Base-by-base conservation (phyloP, 371 early-diverging fungal genomes). In the Batkoa obscura region DNA sequence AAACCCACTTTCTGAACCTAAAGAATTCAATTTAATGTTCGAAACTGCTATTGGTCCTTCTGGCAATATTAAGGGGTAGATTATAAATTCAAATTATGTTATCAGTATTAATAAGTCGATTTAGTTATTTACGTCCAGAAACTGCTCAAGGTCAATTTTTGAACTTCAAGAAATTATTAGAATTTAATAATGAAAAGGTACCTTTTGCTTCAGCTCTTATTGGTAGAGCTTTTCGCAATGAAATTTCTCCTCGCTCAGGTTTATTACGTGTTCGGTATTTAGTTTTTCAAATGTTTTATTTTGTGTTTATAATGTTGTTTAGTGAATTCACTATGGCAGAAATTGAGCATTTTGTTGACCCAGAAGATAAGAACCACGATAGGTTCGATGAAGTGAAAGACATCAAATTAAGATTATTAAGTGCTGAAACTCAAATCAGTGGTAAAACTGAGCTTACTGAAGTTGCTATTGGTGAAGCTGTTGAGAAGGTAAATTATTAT, bases 131-230 rank as follows among this genome's bases (percentile, higher is more conserved):
- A 62, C 83, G 99, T 55, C 99, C 99, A 55, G 99, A 99, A 74
- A 99, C 99, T 15, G 99, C 99, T 42, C 99, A 99, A 76, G 97
- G 98, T 62, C 99, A 99, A 72, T 99, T 99, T 74, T 68, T 96
- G 51, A 98, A 98, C 83, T 99, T 99, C 63, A 92, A 94, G 74
- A 75, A 86, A 36, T 79, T 99, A 42, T 80, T 94, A 43, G 99
- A 99, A 66, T 90, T 86, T 73, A 99, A 99, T 77, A 90, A 90
- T 66, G 91, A 90, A 56, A 86, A 85, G 66, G 86, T 99, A 87
- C 99, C 99, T 31, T 99, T 99, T 73, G 99, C 97, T 33, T 95
- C 97, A 54, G 95, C 97, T 50, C 86, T 87, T 61, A 90, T 99
- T 43, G 99, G 99, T 63, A 93, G 92, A 60, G 88, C 94, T 35